phyloP scores from a whole-genome alignment of 768 basidiomycete species.

The Punctularia strigosozonata region DNA sequence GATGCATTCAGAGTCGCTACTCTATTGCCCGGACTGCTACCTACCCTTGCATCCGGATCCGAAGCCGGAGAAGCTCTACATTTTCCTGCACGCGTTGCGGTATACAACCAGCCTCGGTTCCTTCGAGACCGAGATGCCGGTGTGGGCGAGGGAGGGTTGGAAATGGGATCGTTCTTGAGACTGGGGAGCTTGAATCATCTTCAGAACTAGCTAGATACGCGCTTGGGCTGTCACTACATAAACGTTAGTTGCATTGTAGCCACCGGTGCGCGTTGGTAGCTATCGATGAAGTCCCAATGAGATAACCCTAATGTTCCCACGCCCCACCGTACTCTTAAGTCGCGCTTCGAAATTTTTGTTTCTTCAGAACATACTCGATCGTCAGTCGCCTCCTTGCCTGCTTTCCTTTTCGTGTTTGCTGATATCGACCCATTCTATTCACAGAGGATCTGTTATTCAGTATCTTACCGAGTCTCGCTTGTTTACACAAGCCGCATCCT shows the following conservation, averaged over 20 bases:
- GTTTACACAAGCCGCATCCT: constrained; percentile 65
- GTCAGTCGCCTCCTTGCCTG: no score
- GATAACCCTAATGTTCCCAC: no score
- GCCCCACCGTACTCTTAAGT: no score
- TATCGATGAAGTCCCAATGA: no score
- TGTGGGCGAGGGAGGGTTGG: constrained; percentile 76
- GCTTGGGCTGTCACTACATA: no score
- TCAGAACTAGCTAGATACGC: no score
- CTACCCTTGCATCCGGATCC: constrained; percentile 91
- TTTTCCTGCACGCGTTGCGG: constrained; percentile 85
- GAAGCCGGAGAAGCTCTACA: constrained; percentile 82
- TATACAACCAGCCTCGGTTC: constrained; percentile 77
- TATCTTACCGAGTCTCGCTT: constrained; percentile 74
- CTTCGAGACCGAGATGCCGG: constrained; percentile 80
- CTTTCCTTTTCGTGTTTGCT: no score
- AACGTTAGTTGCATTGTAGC: no score
- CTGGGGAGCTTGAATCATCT: neutral
- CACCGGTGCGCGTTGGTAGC: no score
- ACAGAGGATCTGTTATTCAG: constrained; percentile 75
- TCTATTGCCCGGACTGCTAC: constrained; percentile 86
- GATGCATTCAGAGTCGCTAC: constrained; percentile 6
- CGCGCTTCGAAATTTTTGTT: constrained; percentile 16
- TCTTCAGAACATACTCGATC: constrained; percentile 68
- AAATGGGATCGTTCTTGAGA: constrained; percentile 39
- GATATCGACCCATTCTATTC: no score